Evolutionary conservation across 148 eudicot genomes (phyloP).

Genomic region (Rhododendron henanense): DNA sequence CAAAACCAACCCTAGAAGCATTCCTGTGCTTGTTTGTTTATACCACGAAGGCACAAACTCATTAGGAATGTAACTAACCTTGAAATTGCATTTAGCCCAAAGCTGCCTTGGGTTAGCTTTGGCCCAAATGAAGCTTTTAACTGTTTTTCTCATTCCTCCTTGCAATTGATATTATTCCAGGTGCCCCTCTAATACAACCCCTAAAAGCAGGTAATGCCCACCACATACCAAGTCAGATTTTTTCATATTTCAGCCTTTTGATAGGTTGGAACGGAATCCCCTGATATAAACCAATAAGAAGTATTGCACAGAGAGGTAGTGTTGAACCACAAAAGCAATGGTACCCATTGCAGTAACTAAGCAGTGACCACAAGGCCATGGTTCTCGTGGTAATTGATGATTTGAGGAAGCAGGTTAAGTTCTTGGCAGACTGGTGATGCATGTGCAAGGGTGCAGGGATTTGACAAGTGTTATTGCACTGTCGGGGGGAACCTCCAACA

Average conservation of each 20-base stretch:
- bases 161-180: background rate
- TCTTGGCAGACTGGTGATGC: background rate
- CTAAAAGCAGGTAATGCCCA: background rate
- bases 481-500: background rate
- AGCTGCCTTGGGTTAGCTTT: background rate
- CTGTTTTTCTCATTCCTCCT: background rate
- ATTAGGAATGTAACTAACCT: background rate
- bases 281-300: background rate
- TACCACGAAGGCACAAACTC: background rate
- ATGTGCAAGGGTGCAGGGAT: background rate
- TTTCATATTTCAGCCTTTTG: background rate
- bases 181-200: no score
- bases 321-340: background rate
- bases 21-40: background rate
- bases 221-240: background rate
- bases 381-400: background rate
- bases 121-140: background rate
- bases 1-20: background rate
- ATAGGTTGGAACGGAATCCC: background rate
- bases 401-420: background rate
- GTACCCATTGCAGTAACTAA: background rate
- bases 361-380: background rate
- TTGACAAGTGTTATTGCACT: background rate
- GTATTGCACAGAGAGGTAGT: background rate
- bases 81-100: background rate